Evolutionary conservation across 176 grass and related monocot species (phyloP).

Genomic region (Aegilops speltoides): DNA sequence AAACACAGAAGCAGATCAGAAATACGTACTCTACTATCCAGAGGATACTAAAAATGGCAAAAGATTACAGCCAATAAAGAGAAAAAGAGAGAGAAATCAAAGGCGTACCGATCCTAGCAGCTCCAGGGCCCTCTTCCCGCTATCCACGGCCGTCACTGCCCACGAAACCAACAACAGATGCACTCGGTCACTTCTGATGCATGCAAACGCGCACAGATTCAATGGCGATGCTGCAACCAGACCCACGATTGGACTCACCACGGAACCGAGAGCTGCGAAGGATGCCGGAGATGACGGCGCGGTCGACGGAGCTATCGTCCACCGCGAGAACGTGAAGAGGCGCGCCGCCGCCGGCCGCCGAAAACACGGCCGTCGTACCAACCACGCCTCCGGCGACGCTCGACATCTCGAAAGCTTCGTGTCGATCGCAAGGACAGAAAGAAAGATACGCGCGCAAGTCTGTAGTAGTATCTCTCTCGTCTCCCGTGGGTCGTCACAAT

Average conservation of each 20-base stretch:
- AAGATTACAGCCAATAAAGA: background rate
- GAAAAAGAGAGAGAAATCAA: background rate
- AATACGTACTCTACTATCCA: background rate
- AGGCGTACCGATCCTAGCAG: conserved; percentile 58
- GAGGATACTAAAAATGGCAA: background rate
- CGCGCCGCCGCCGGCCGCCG: background rate
- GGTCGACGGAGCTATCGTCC: conserved; percentile 86
- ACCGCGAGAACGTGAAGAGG: conserved; percentile 75
- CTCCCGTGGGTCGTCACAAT: too few species aligned
- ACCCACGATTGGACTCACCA: background rate
- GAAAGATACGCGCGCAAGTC: background rate
- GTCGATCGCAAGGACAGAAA: background rate
- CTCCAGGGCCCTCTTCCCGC: conserved; percentile 84
- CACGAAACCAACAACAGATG: background rate
- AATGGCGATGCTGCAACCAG: background rate
- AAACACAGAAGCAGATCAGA: background rate
- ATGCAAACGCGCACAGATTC: background rate
- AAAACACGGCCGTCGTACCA: background rate
- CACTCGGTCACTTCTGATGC: background rate
- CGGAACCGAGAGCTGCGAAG: conserved; percentile 71
- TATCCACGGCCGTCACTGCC: conserved; percentile 90
- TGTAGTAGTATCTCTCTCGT: too few species aligned
- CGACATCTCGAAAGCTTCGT: conserved; percentile 28
- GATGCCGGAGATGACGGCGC: conserved; percentile 69
- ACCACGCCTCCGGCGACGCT: conserved; percentile 12